Base-by-base conservation (phyloP, 441 rosid species). In the Brassica balearica region DNA sequence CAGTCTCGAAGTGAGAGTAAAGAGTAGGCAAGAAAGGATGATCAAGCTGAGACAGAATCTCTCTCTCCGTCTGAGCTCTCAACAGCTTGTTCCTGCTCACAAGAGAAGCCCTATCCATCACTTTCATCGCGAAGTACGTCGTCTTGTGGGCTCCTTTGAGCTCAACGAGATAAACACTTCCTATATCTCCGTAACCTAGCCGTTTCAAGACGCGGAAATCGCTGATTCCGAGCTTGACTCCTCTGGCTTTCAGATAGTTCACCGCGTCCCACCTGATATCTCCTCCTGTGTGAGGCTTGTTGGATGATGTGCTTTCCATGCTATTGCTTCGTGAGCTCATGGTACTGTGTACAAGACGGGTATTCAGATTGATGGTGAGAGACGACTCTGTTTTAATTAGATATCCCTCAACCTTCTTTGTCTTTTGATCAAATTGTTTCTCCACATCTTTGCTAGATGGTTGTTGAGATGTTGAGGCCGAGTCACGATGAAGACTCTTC, bases 71-170 rank as follows among this genome's bases (percentile, higher is more conserved):
- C 68, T 90, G 93, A 6, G 97, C 92, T 77, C 93, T 80, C 11
- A 89, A 72, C 41, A 92, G 69, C 85, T 92, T 92, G 85, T 92
- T 92, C 78, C 95, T 86, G 81, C 91, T 88, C 9, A 90, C 95
- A 55, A 92, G 88, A 10, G 97, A 92, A 10, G 92, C 91, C 77
- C 87, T 92, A 76, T 91, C 97, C 97, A 91, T 91, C 2, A 91
- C 90, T 82, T 92, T 92, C 91, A 92, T 87, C 3, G 97, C 94
- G 29, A 88, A 92, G 69, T 85, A 62, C 64, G 72, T 72, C 2
- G 43, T 62, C 6, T 87, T 74, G 5, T 76, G 81, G 29, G 89
- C 82, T 76, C 94, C 92, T 80, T 87, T 81, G 11, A 92, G 89
- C 73, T 90, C 93, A 25, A 87, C 94, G 2, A 92, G 90, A 73